phyloP scores from a whole-genome alignment of 2,329 filamentous ascomycete species.

The Fusarium irregulare region DNA sequence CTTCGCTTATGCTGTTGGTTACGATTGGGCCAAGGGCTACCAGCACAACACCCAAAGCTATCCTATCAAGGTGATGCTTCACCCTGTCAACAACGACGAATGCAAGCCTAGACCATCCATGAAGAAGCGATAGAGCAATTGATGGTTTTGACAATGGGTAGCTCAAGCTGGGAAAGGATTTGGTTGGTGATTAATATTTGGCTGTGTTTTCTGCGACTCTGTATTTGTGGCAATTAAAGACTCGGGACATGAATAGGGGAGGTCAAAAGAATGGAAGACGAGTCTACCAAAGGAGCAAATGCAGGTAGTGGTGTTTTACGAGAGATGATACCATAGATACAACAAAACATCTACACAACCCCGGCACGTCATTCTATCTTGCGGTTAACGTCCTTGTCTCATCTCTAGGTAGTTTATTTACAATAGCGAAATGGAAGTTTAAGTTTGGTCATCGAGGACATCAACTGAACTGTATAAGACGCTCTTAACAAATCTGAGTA shows the following conservation, averaged over 20 bases:
- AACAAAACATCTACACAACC: conserved; percentile 36
- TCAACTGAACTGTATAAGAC: not conserved
- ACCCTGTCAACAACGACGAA: conserved; percentile 74
- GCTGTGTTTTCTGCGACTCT: conserved; percentile 33
- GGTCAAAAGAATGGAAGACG: conserved; percentile 20
- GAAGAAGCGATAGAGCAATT: conserved; percentile 65
- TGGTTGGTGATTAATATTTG: conserved; percentile 30
- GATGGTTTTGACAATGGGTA: conserved; percentile 1
- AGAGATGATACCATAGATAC: conserved; percentile 48
- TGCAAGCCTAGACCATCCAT: conserved; percentile 70
- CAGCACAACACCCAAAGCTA: conserved; percentile 80
- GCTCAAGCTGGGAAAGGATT: not conserved
- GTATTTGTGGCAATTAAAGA: conserved; percentile 20
- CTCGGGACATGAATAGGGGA: conserved; percentile 25
- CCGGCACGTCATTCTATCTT: not conserved
- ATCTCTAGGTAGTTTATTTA: not conserved
- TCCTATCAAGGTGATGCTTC: conserved; percentile 86
- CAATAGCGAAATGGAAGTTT: not conserved
- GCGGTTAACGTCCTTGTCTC: not conserved
- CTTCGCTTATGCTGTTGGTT: conserved; percentile 90
- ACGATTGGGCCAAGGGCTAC: conserved; percentile 99
- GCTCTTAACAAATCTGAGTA: not conserved
- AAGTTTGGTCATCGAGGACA: not conserved
- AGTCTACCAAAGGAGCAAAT: conserved; percentile 19
- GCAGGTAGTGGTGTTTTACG: conserved; percentile 41